Percentiles rank a stretch among this genome's conserved stretches.
Conservation (phyloP, 106 monocot species). For the Triglochin maritima region DNA sequence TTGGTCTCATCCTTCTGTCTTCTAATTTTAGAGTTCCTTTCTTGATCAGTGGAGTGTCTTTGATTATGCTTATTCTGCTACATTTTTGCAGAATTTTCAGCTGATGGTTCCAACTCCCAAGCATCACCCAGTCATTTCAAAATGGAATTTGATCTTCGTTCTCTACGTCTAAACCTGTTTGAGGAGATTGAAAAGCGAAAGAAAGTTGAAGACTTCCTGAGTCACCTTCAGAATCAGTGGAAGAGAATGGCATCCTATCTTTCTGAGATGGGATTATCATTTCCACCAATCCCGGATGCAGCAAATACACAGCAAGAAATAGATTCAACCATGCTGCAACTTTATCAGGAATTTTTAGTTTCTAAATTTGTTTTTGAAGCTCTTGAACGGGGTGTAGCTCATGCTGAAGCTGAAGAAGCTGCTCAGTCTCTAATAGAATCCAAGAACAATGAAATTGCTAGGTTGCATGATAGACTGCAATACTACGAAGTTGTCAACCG, state of each 20-base stretch:
- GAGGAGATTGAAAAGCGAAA: conserved; percentile 22
- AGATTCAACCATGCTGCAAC: conserved; percentile 12
- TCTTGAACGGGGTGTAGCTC: conserved; percentile 26
- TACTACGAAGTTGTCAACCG: conserved; percentile 50
- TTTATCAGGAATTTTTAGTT: conserved; percentile 29
- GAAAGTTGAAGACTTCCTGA: conserved; percentile 11
- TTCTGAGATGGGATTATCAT: conserved; percentile 4
- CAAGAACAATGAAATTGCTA: conserved; percentile 45
- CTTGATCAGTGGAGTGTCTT: too few species aligned
- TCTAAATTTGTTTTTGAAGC: conserved; percentile 26
- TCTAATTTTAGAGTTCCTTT: too few species aligned
- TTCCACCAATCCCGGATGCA: neutral
- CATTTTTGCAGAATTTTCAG: conserved; percentile 25
- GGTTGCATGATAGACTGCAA: conserved; percentile 27
- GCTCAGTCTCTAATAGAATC: conserved; percentile 14
- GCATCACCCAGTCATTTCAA: conserved; percentile 13
- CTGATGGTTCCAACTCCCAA: conserved; percentile 24
- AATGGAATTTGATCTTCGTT: conserved; percentile 20
- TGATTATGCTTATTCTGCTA: neutral
- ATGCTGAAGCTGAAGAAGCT: conserved; percentile 27
- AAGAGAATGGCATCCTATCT: conserved; percentile 6
- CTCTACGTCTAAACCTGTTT: conserved; percentile 18
- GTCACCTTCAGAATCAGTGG: conserved; percentile 7
- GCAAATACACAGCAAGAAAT: conserved; percentile 6
- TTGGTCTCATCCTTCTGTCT: too few species aligned